phyloP scores from a whole-genome alignment of 2,329 filamentous ascomycete genomes.

The Cladosporium sp. region DNA sequence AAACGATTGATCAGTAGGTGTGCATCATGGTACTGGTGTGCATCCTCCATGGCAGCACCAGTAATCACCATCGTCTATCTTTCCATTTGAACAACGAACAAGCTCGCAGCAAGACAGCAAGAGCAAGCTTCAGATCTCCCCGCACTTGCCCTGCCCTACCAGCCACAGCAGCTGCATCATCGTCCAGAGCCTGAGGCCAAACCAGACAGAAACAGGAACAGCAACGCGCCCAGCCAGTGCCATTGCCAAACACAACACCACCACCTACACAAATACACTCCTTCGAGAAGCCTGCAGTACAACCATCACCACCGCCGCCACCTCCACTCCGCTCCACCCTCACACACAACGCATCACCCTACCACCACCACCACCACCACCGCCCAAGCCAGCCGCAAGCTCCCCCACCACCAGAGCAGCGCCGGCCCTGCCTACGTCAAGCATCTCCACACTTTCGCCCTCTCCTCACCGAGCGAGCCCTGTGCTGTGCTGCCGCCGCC shows the following conservation, averaged over 20 bases:
- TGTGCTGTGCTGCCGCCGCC: neutral
- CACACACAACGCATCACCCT: neutral
- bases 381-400: neutral
- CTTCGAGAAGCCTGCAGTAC: constrained; percentile 3
- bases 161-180: neutral
- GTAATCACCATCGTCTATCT: neutral
- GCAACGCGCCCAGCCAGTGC: neutral
- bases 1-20: neutral
- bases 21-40: neutral
- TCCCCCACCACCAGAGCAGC: neutral
- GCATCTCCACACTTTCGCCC: constrained; percentile 20
- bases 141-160: constrained; percentile 8
- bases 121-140: neutral
- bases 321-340: constrained; percentile 1
- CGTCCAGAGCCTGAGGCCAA: neutral
- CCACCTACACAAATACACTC: neutral
- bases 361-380: constrained; percentile 2
- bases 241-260: constrained; percentile 1
- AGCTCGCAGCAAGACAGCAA: neutral
- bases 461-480: neutral
- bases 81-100: neutral
- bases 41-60: neutral
- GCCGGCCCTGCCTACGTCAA: constrained; percentile 7
- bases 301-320: neutral
- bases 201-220: neutral